These are phyloP conservation scores for Metroxylon sagu DNA, from an alignment of 176 grass and related monocot species.

Conservation along the genomic window DNA sequence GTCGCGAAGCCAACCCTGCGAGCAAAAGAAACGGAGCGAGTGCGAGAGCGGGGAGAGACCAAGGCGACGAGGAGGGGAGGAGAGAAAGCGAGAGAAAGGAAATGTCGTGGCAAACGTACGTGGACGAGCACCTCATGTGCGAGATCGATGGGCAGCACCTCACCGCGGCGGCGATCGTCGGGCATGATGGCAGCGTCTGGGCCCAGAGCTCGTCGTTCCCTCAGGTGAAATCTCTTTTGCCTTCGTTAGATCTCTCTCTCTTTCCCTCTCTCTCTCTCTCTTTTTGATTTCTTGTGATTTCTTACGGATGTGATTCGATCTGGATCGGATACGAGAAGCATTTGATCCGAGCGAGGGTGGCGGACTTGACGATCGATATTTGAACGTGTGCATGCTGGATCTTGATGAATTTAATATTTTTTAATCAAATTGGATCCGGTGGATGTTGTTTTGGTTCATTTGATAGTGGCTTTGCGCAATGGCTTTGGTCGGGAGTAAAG, in stretches of 20 bases:
- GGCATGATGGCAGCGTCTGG: conserved; percentile 53
- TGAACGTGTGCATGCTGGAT: too few relatives aligned
- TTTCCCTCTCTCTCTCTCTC: background rate
- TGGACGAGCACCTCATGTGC: conserved; percentile 74
- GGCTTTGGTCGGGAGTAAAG: too few relatives aligned
- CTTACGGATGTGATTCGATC: conserved; percentile 4
- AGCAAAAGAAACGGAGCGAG: too few relatives aligned
- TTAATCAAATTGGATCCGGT: too few relatives aligned
- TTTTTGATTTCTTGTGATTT: background rate
- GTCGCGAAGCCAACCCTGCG: too few relatives aligned
- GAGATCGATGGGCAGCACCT: conserved; percentile 51
- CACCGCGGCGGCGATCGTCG: conserved; percentile 53
- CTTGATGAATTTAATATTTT: too few relatives aligned
- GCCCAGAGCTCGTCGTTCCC: conserved; percentile 42
- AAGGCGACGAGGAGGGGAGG: too few relatives aligned
- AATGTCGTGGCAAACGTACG: conserved; percentile 78
- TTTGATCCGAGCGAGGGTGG: background rate
- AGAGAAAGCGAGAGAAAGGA: too few relatives aligned
- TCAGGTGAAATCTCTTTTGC: conserved; percentile 19
- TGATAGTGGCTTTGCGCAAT: too few relatives aligned
- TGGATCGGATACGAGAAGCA: background rate
- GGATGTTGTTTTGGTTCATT: too few relatives aligned
- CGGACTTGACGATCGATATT: too few relatives aligned
- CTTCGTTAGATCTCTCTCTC: background rate
- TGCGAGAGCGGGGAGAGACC: background rate